Conservation (phyloP, 192 early-diverging fungal species). For the Podila minutissima region DNA sequence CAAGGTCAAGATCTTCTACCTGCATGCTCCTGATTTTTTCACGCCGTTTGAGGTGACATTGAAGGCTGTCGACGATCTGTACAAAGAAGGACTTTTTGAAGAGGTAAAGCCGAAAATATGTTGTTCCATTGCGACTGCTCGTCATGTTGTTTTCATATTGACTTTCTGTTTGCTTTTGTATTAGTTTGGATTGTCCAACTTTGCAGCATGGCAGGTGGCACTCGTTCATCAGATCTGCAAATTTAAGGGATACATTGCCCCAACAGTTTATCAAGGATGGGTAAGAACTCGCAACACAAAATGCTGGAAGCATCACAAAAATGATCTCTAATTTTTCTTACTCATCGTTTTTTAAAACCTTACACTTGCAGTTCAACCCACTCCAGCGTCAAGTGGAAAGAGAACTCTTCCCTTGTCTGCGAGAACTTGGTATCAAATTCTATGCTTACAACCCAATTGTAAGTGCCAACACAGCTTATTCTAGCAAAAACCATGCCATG, state of each 20-base stretch:
- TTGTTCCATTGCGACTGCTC: slow-evolving; percentile 26
- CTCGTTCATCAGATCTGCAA: slow-evolving; percentile 17
- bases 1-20: slow-evolving; percentile 68
- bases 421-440: slow-evolving; percentile 24
- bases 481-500: background rate
- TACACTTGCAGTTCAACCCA: slow-evolving; percentile 11
- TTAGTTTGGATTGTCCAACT: slow-evolving; percentile 27
- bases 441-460: slow-evolving; percentile 30
- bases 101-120: slow-evolving; percentile 5
- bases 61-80: slow-evolving; percentile 62
- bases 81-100: slow-evolving; percentile 61
- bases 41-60: slow-evolving; percentile 63
- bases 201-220: slow-evolving; percentile 19
- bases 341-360: background rate
- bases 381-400: slow-evolving; percentile 24
- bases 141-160: background rate
- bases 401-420: slow-evolving; percentile 25
- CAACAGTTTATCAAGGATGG: slow-evolving; percentile 26
- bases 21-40: slow-evolving; percentile 67
- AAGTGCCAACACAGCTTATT: background rate
- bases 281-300: background rate
- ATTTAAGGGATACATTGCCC: slow-evolving; percentile 13
- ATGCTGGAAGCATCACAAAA: too few relatives aligned
- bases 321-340: background rate
- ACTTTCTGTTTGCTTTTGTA: background rate